A percentile compares a stretch with the other conserved stretches of the same genome.
Evolutionary conservation across 352 stramenopile species (phyloP).

Genomic region (Globisporangium uncinulatum): DNA sequence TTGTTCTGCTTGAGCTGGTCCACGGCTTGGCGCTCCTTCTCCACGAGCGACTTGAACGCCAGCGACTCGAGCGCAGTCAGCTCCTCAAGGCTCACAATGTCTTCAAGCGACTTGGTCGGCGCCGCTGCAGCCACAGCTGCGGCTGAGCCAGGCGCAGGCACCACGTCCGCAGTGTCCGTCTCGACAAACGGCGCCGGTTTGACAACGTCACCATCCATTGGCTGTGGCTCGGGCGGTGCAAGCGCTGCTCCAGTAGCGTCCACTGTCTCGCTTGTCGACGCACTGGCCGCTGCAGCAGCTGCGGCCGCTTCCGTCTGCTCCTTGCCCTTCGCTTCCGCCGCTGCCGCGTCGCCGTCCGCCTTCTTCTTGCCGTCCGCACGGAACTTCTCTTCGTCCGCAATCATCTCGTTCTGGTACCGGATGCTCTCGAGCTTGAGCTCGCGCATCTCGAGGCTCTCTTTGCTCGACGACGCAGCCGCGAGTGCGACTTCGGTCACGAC

Average conservation of each 20-base stretch:
- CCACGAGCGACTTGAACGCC: conserved; percentile 82
- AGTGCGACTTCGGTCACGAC: conserved; percentile 84
- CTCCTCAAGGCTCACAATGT: conserved; percentile 80
- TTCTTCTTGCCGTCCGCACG: conserved; percentile 80
- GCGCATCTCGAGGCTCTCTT: conserved; percentile 67
- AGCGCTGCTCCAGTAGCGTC: too few relatives aligned
- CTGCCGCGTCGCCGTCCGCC: conserved; percentile 50
- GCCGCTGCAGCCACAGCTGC: conserved; percentile 12
- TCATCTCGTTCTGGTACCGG: conserved; percentile 95
- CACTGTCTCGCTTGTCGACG: background rate
- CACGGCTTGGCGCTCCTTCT: conserved; percentile 81
- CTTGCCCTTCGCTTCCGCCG: conserved; percentile 21
- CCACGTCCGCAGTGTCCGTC: conserved; percentile 3
- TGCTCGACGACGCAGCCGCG: conserved; percentile 58
- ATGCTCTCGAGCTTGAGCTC: conserved; percentile 90
- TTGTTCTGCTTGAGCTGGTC: conserved; percentile 86
- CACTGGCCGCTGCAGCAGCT: conserved; percentile 1
- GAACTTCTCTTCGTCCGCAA: conserved; percentile 89
- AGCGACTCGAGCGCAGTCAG: conserved; percentile 78
- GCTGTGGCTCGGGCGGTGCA: background rate
- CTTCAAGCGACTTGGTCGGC: conserved; percentile 51
- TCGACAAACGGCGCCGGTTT: conserved; percentile 14
- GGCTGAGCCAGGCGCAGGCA: conserved; percentile 7
- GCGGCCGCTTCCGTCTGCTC: conserved; percentile 18
- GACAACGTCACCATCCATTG: background rate